Conservation (phyloP, 345 rosid species). For the Dipteronia dyeriana region DNA sequence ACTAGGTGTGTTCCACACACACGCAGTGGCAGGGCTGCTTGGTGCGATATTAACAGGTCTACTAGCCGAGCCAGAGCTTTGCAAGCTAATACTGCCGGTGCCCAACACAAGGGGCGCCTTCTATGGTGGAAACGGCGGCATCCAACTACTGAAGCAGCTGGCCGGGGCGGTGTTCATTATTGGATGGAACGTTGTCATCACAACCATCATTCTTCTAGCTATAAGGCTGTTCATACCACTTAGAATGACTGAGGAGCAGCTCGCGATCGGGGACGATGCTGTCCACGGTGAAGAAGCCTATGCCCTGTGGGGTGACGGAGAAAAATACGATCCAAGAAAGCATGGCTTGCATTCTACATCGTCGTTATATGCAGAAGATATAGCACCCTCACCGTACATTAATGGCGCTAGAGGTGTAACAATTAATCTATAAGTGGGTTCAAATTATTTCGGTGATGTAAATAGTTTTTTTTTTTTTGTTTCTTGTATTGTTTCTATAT, state of each 20-base stretch:
- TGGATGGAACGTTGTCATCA: conserved; percentile 66
- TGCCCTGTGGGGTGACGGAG: conserved; percentile 98
- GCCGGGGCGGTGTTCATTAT: conserved; percentile 68
- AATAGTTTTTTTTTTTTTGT: background rate
- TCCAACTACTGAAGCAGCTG: conserved; percentile 70
- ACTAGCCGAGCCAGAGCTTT: conserved; percentile 73
- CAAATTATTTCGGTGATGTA: background rate
- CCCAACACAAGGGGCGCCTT: conserved; percentile 66
- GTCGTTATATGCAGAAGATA: conserved; percentile 31
- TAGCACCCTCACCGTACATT: conserved; percentile 45
- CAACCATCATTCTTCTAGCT: conserved; percentile 57
- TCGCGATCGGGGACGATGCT: conserved; percentile 84
- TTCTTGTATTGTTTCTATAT: background rate
- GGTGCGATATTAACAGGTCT: conserved; percentile 86
- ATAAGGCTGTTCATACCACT: conserved; percentile 69
- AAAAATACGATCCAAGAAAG: conserved; percentile 67
- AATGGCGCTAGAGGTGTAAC: conserved; percentile 80
- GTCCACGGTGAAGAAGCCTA: conserved; percentile 97
- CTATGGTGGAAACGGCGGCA: conserved; percentile 71
- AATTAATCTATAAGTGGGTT: conserved; percentile 47
- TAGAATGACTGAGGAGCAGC: conserved; percentile 82
- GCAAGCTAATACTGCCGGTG: conserved; percentile 40
- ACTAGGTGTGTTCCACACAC: conserved; percentile 90
- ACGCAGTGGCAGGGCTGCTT: conserved; percentile 84
- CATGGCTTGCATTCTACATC: conserved; percentile 42